These are phyloP conservation scores for Verbena officinalis DNA, from an alignment of 257 asterid genomes.

Conservation along the genomic window DNA sequence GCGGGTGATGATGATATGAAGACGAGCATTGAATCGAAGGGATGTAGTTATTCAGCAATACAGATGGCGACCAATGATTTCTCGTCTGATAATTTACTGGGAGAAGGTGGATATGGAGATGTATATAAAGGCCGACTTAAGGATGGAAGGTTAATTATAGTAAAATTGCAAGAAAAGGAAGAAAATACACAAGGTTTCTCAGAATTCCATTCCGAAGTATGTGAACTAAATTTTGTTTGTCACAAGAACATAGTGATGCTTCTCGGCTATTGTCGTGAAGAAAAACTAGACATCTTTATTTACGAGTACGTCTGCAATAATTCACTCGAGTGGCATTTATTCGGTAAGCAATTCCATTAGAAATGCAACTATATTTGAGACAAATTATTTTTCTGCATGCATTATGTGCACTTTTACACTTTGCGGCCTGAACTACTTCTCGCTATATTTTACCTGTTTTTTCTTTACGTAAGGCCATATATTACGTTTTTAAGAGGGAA, in stretches of 20 bases:
- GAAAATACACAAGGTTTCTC: constrained; percentile 45
- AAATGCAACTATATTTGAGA: neutral
- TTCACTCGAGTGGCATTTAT: constrained; percentile 78
- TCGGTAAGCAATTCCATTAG: constrained; percentile 45
- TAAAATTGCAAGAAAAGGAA: constrained; percentile 65
- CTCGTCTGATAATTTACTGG: constrained; percentile 61
- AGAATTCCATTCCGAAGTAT: constrained; percentile 53
- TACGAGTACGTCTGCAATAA: constrained; percentile 61
- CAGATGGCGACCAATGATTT: constrained; percentile 60
- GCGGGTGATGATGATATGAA: constrained; percentile 46
- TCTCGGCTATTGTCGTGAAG: constrained; percentile 62
- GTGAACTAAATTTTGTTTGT: constrained; percentile 49
- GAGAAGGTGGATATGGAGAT: constrained; percentile 66
- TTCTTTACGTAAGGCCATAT: too few relatives aligned
- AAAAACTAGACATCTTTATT: constrained; percentile 53
- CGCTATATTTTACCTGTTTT: too few relatives aligned
- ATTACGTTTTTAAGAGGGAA: too few relatives aligned
- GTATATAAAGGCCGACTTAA: constrained; percentile 64
- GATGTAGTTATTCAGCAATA: constrained; percentile 54
- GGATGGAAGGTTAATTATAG: constrained; percentile 57
- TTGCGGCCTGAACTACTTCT: too few relatives aligned
- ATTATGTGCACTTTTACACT: too few relatives aligned
- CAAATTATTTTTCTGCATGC: too few relatives aligned
- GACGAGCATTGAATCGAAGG: constrained; percentile 45
- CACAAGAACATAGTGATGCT: constrained; percentile 72